Evolutionary conservation across 768 basidiomycete species (phyloP), one percentile per base, ranked within the genome.

Genomic region (Collybia sordida): DNA sequence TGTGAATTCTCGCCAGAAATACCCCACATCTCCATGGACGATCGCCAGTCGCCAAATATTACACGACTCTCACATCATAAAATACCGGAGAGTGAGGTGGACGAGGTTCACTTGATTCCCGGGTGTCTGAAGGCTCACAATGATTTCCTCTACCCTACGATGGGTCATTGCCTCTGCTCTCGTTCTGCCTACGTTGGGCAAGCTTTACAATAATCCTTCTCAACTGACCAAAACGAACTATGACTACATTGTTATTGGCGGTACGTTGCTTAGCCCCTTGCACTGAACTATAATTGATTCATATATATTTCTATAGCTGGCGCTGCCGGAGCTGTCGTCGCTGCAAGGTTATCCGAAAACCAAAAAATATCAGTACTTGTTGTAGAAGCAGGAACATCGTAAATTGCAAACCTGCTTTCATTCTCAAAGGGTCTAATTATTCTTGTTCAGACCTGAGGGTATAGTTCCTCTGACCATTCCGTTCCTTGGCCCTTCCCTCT

Each of bases 271-370:
- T 17, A 4, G 19, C 21, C 23, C 5, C 1, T 28, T 14, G 11
- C 21, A 17, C 31, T 9, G 34, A 43, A 31, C 18, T 2, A 44
- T 19, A 9, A 23, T 34, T 50, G 49, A 49, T 14, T 4, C 34
- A 4, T 11, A 7, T 38, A 14, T 38, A 31, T 44, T 27, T n/a
- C n/a, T 31, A 24, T 45, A 55, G 42, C 47, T 45, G 62, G 62
- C 5, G 54, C 62, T 35, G 59, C 57, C 15, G 62, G 62, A 31
- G 56, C 51, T 42, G 60, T 60, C 6, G 41, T 64, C 18, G 62
- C 62, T 6, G 49, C 46, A 18, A 52, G 62, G 12, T 50, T 64
- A 19, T 49, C 60, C 3, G 60, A 64, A 36, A 46, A 51, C 19
- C 42, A 52, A 1, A 62, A n/a, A 42, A 27, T 23, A 14, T 31